Base-by-base conservation (phyloP, 768 basidiomycete species). In the Tylopilus balloui region DNA sequence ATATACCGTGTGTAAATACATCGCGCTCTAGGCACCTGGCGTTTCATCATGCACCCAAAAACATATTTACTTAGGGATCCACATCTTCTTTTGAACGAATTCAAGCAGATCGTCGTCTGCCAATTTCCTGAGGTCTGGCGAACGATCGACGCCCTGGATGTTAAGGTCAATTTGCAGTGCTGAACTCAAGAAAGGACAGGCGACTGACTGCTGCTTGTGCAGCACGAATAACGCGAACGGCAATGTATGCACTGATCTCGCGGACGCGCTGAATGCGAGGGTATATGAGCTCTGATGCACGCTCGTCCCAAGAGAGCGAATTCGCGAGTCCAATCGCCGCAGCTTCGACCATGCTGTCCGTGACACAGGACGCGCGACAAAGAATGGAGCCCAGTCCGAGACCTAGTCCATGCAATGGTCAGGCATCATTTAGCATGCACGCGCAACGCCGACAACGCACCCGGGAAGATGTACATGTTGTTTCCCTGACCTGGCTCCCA, bases 401-500 rank as follows among this genome's bases (percentile, higher is more conserved):
- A 35, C 55, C 61, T 62, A 28, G 35, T n/a, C 12, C 20, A 21
- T 8, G 36, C 20, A 20, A 14, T 14, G 4, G 37, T 53, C 49
- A 63, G 27, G 12, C n/a, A 45, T n/a, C n/a, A 12, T 17, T n/a
- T 14, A 1, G 32, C 13, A 39, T 10, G n/a, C 17, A 20, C 12
- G n/a, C 12, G n/a, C 20, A 20, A 37, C 24, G 0, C 7, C n/a
- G 6, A 21, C 12, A 14, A 60, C 68, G 14, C 35, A 80, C 81
- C 79, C 42, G 82, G 83, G 75, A 85, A 85, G 60, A 87, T 86
- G 66, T 87, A 88, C 89, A 93, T 92, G 68, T 95, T 97, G 67
- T 95, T 96, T 23, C 92, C 92, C 69, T 96, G 94, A 20, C 90
- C 89, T 2, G 93, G 83, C 55, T 84, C 83, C 55, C 84, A 71